Base-by-base conservation (phyloP, 164 flowering plant species). In the Vitis rotundifolia region DNA sequence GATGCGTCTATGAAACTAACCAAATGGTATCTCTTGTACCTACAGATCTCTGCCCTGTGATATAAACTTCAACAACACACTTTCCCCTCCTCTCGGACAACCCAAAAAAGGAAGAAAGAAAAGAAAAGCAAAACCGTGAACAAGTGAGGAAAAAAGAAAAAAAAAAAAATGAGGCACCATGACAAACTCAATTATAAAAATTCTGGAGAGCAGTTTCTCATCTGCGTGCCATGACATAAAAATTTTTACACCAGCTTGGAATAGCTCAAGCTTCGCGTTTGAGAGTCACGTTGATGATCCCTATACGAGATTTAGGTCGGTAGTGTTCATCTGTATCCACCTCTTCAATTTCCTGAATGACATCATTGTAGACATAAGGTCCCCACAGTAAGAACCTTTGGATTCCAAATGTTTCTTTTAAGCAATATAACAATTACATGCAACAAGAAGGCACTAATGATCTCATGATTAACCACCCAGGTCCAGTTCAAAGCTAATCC, bases 261-360 rank as follows among this genome's bases (percentile, higher is more conserved):
- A 51, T 13, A 2, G 49, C 64, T 81, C 77, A 88, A 12, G 74
- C 61, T 37, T 82, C 69, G 1, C 74, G 86, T 75, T 88, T 87
- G 76, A 93, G 78, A 48, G 76, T 75, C 67, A 93, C 86, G 15
- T 77, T 71, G 71, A 67, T 77, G 58, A 95, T 95, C 76, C 81
- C 86, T 28, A 93, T 85, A 2, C 80, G 74, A 26, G 91, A 81
- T 77, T 93, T 95, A 8, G 99, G 99, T 22, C 78, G 87, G 73
- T 84, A 95, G 74, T 86, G 93, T 61, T 95, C 99, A 74, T 95
- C 98, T 22, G 99, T 95, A 76, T 95, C 99, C 50, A 89, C 96
- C 79, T 95, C 99, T 78, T 93, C 99, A 57, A 95, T 91, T 85
- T 95, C 99, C 98, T 95, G 85, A 19, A 52, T 49, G 63, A 47